phyloP scores from a whole-genome alignment of 129 eudicot species.

The Oenanthe sinensis region DNA sequence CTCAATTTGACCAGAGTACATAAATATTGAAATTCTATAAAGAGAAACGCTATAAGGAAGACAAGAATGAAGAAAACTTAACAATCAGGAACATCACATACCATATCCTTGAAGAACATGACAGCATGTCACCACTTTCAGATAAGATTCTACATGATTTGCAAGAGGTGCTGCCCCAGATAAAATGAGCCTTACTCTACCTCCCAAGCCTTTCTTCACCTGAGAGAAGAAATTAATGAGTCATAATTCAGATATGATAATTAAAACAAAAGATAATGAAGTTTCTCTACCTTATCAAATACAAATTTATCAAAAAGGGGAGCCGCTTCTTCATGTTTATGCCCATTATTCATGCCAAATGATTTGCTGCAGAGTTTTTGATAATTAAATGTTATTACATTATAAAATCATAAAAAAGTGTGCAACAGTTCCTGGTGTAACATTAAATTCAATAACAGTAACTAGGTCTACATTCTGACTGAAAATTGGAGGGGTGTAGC shows the following conservation, averaged over 20 bases:
- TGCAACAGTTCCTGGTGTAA: neutral
- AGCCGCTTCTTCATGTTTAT: slow-evolving; percentile 76
- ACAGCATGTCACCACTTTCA: slow-evolving; percentile 43
- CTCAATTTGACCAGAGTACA: neutral
- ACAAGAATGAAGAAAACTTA: neutral
- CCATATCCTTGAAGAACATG: slow-evolving; percentile 66
- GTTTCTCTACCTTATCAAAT: slow-evolving; percentile 60
- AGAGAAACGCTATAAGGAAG: neutral
- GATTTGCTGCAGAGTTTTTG: slow-evolving; percentile 53
- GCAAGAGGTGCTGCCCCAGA: slow-evolving; percentile 64
- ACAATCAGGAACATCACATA: neutral
- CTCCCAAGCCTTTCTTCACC: slow-evolving; percentile 65
- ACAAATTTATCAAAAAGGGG: slow-evolving; percentile 69
- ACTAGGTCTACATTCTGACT: neutral
- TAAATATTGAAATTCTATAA: neutral
- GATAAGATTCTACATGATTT: slow-evolving; percentile 35
- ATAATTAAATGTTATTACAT: neutral
- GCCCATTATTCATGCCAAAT: slow-evolving; percentile 63
- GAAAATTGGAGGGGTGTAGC: neutral
- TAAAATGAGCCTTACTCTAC: slow-evolving; percentile 40
- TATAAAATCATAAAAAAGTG: neutral
- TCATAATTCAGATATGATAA: slow-evolving; percentile 1
- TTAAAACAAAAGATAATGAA: slow-evolving; percentile 1
- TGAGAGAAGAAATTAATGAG: slow-evolving; percentile 15
- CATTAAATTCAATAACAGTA: slow-evolving; percentile 1